Conservation (phyloP, 169 alveolate species). For the Plasmodium knowlesi region DNA sequence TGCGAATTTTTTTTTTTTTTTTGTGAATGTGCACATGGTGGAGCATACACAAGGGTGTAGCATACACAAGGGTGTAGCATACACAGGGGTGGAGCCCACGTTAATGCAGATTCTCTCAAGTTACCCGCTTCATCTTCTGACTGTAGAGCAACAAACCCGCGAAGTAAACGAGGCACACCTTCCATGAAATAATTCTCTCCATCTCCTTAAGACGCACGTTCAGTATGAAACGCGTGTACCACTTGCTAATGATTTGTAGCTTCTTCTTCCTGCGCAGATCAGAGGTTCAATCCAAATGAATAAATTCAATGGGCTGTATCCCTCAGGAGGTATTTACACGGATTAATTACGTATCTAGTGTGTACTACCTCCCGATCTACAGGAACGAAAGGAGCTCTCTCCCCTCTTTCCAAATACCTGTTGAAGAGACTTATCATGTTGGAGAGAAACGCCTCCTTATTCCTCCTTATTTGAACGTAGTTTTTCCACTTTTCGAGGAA, state of each 20-base stretch:
- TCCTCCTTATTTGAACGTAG: slow-evolving; percentile 8
- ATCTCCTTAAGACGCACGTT: slow-evolving; percentile 17
- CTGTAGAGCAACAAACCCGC: background rate
- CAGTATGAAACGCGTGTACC: slow-evolving; percentile 42
- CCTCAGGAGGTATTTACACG: background rate
- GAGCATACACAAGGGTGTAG: background rate
- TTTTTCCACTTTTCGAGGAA: slow-evolving; percentile 21
- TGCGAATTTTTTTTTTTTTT: too few species aligned
- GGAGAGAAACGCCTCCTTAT: slow-evolving; percentile 14
- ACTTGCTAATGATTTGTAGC: slow-evolving; percentile 14
- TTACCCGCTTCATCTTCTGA: slow-evolving; percentile 56
- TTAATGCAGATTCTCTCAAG: background rate
- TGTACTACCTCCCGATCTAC: background rate
- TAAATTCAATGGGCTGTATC: background rate
- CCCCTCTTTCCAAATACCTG: slow-evolving; percentile 1
- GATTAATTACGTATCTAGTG: background rate
- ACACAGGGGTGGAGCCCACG: background rate
- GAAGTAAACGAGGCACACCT: background rate
- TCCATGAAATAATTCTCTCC: slow-evolving; percentile 16
- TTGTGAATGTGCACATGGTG: background rate
- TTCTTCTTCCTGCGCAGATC: slow-evolving; percentile 26
- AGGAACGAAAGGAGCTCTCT: background rate
- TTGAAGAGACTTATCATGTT: slow-evolving; percentile 19
- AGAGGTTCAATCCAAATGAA: background rate
- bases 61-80: background rate